phyloP scores from a whole-genome alignment of 1,284 basidiomycete genomes.

The Pseudozyma tsukubaensis region DNA sequence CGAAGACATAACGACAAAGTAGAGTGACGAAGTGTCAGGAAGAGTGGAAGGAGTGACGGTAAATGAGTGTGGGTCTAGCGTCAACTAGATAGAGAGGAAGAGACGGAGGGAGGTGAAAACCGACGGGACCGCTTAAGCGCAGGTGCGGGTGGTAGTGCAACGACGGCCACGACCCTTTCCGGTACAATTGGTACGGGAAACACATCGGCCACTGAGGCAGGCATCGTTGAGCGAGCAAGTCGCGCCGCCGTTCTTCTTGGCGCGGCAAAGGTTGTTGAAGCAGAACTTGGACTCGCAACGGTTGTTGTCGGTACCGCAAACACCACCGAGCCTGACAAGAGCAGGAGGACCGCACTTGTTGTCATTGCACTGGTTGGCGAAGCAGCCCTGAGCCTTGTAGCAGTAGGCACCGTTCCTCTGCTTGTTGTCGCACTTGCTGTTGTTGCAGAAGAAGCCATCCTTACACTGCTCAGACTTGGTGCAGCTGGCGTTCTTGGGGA shows the following conservation, averaged over 20 bases:
- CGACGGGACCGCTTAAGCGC: slow-evolving; percentile 19
- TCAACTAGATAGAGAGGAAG: slow-evolving; percentile 6
- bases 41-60: neutral
- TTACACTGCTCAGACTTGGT: slow-evolving; percentile 37
- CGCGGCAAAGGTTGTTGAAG: slow-evolving; percentile 28
- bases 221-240: slow-evolving; percentile 32
- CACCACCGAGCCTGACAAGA: slow-evolving; percentile 14
- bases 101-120: no score
- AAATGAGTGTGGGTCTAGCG: slow-evolving; percentile 16
- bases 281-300: slow-evolving; percentile 30
- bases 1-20: no score
- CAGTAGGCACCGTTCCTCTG: slow-evolving; percentile 23
- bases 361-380: slow-evolving; percentile 24
- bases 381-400: slow-evolving; percentile 48
- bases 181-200: no score
- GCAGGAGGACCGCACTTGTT: slow-evolving; percentile 29
- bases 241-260: slow-evolving; percentile 21
- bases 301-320: slow-evolving; percentile 13
- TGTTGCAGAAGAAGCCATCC: slow-evolving; percentile 26
- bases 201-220: slow-evolving; percentile 15
- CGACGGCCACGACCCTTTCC: neutral
- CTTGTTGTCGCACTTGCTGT: slow-evolving; percentile 24
- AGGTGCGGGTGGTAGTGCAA: slow-evolving; percentile 26
- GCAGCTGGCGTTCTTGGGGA: slow-evolving; percentile 9
- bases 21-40: no score